Percentiles rank a stretch among this genome's conserved stretches.
Evolutionary conservation across 257 asterid species (phyloP).

Genomic region (Solanum ahanhuiri): DNA sequence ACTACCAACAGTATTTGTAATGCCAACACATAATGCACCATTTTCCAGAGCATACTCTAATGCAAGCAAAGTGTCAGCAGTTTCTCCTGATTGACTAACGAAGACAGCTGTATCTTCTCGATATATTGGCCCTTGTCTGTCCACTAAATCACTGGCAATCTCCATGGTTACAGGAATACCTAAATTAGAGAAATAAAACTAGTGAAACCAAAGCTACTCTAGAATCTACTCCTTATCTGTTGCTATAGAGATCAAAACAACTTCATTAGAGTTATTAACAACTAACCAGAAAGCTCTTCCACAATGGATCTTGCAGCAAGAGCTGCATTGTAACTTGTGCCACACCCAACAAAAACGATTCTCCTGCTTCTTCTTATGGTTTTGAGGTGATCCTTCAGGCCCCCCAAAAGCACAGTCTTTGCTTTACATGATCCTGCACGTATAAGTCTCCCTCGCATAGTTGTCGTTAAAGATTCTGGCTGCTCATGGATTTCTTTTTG

Average conservation of each 20-base stretch:
- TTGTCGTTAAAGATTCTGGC: slow-evolving; percentile 84
- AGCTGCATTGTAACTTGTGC: slow-evolving; percentile 97
- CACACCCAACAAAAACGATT: slow-evolving; percentile 91
- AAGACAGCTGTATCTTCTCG: slow-evolving; percentile 92
- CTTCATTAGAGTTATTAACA: not conserved
- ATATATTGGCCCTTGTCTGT: slow-evolving; percentile 94
- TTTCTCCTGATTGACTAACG: slow-evolving; percentile 98
- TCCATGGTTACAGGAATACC: slow-evolving; percentile 97
- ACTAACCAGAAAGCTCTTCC: slow-evolving; percentile 94
- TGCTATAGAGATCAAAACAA: not conserved
- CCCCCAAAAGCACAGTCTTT: slow-evolving; percentile 91
- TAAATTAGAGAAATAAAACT: slow-evolving; percentile 6
- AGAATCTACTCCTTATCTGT: not conserved
- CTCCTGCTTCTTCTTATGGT: slow-evolving; percentile 94
- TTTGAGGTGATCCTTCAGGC: slow-evolving; percentile 87
- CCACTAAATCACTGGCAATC: slow-evolving; percentile 94
- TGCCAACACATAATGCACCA: slow-evolving; percentile 94
- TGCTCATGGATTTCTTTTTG: slow-evolving; percentile 99
- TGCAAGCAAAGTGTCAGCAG: slow-evolving; percentile 93
- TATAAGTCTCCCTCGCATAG: slow-evolving; percentile 95
- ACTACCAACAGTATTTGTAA: slow-evolving; percentile 96
- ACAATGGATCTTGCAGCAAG: slow-evolving; percentile 86
- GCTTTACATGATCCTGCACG: slow-evolving; percentile 89
- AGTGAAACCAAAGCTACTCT: not conserved
- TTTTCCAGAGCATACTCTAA: slow-evolving; percentile 89